These are phyloP conservation scores for Asterophora lycoperdoides DNA, from an alignment of 768 basidiomycete genomes.

Conservation along the genomic window DNA sequence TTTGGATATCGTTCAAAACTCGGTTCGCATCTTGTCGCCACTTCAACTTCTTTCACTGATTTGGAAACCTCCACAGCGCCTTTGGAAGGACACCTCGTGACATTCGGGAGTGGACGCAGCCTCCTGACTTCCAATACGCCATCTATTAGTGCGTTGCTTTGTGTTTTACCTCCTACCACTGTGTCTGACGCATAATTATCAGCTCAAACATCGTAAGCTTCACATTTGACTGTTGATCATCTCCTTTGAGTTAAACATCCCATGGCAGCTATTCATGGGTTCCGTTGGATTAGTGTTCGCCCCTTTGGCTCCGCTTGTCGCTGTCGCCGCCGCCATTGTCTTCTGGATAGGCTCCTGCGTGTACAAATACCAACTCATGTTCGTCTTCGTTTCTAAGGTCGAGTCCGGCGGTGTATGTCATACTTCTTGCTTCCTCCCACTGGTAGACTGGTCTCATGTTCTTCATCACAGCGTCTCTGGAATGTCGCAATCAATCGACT, in stretches of 20 bases:
- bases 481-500: constrained; percentile 92
- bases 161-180: constrained; percentile 6
- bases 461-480: constrained; percentile 69
- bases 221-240: neutral
- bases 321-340: constrained; percentile 74
- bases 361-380: constrained; percentile 97
- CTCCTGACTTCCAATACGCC: constrained; percentile 84
- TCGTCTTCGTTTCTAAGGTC: constrained; percentile 82
- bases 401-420: constrained; percentile 87
- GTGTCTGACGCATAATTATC: constrained; percentile 9
- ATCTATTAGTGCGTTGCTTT: constrained; percentile 66
- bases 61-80: constrained; percentile 35
- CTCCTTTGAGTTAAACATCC: neutral
- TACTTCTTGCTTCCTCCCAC: neutral
- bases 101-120: constrained; percentile 86
- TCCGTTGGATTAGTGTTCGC: constrained; percentile 94
- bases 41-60: neutral
- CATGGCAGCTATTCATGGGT: constrained; percentile 72
- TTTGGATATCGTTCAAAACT: constrained; percentile 83
- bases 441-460: constrained; percentile 2
- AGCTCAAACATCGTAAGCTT: constrained; percentile 55
- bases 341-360: constrained; percentile 86
- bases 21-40: constrained; percentile 40
- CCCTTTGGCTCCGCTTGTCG: constrained; percentile 88
- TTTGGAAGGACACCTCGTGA: constrained; percentile 90